Conservation (phyloP, 768 basidiomycete species). For the Mycena venus region DNA sequence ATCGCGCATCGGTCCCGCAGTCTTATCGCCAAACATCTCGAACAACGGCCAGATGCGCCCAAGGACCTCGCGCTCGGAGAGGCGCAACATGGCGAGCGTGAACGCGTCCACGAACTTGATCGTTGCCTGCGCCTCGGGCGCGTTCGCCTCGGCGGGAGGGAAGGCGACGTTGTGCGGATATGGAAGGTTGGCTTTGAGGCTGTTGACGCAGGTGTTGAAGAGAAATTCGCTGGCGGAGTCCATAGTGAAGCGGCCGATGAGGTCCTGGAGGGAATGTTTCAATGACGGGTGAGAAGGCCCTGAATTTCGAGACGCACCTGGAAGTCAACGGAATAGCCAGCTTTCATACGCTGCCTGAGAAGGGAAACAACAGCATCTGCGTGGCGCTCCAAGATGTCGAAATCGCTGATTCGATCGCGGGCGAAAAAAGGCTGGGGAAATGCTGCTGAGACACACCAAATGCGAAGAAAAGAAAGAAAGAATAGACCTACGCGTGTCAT, state of each 20-base stretch:
- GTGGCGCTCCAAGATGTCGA: constrained; percentile 68
- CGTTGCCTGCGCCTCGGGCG: constrained; percentile 37
- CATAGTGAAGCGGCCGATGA: constrained; percentile 73
- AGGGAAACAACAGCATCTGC: constrained; percentile 60
- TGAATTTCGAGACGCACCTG: constrained; percentile 50
- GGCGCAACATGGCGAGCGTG: constrained; percentile 58
- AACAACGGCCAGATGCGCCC: constrained; percentile 64
- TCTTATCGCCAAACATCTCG: constrained; percentile 66
- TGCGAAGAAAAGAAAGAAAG: neutral
- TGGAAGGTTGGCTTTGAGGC: constrained; percentile 63
- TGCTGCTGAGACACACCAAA: neutral
- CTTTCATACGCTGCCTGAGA: constrained; percentile 55
- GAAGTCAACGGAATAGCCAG: constrained; percentile 69
- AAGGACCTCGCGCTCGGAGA: constrained; percentile 54
- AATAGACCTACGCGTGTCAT: constrained; percentile 34
- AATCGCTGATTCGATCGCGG: constrained; percentile 65
- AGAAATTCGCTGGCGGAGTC: constrained; percentile 77
- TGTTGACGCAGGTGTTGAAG: constrained; percentile 69
- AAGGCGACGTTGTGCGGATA: constrained; percentile 60
- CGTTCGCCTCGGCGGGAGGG: constrained; percentile 39
- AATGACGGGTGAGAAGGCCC: neutral
- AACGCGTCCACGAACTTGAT: constrained; percentile 63
- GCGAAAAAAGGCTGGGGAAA: constrained; percentile 64
- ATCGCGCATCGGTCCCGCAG: constrained; percentile 58
- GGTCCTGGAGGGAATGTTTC: constrained; percentile 57